Evolutionary conservation across 2,329 filamentous ascomycete species (phyloP).

Genomic region (Fusarium sterilihyphosum): DNA sequence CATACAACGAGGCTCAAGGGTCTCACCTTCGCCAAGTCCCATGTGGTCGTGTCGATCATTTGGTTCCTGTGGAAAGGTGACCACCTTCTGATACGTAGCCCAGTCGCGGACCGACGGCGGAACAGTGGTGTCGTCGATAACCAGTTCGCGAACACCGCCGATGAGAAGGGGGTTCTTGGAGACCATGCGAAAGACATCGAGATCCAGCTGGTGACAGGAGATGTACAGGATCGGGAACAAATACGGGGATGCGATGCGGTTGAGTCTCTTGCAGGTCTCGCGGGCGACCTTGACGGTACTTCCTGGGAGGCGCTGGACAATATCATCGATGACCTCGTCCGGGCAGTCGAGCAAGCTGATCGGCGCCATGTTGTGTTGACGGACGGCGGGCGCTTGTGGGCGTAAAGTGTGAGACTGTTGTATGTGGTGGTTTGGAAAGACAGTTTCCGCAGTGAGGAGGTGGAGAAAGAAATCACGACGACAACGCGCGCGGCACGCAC

Average conservation of each 20-base stretch:
- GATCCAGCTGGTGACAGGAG: constrained; percentile 17
- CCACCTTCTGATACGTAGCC: not conserved
- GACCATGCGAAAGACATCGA: not conserved
- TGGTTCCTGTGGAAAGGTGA: not conserved
- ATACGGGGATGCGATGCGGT: not conserved
- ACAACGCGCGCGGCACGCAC: not conserved
- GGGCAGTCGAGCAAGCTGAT: not conserved
- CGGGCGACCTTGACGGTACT: not conserved
- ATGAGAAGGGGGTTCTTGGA: not conserved
- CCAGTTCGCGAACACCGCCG: not conserved
- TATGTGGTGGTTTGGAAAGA: not conserved
- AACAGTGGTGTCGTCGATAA: constrained; percentile 26
- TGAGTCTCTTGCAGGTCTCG: not conserved
- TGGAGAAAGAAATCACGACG: not conserved
- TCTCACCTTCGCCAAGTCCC: too few species aligned
- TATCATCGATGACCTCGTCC: not conserved
- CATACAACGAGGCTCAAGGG: too few species aligned
- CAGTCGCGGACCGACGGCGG: not conserved
- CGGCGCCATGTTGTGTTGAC: not conserved
- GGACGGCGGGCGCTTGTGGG: not conserved
- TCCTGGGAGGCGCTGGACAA: not conserved
- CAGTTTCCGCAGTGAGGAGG: too few species aligned
- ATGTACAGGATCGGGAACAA: constrained; percentile 3
- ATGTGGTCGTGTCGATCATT: not conserved
- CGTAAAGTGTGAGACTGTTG: not conserved